These are phyloP conservation scores for Phellopilus nigrolimitatus DNA, from an alignment of 1,284 basidiomycete species.

Conservation along the genomic window DNA sequence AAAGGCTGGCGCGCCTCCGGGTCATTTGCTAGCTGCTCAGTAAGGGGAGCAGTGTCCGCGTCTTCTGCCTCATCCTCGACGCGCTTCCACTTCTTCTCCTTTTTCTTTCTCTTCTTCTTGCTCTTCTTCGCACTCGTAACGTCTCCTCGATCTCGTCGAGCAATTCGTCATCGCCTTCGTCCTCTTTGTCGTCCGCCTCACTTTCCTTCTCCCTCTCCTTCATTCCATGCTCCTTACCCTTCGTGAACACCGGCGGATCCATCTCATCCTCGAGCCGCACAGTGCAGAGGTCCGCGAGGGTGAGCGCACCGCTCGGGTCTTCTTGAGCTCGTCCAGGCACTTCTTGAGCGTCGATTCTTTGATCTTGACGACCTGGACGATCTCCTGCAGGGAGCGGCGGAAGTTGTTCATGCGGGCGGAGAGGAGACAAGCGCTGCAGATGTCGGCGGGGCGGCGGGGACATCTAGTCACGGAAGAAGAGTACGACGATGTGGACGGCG, in stretches of 20 bases:
- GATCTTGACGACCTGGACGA: constrained; percentile 99
- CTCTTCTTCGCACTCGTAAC: constrained; percentile 26
- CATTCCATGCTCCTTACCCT: no score
- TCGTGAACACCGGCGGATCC: no score
- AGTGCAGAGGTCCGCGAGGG: no score
- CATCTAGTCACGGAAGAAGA: constrained; percentile 98
- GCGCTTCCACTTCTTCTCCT: constrained; percentile 35
- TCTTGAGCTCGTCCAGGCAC: constrained; percentile 91
- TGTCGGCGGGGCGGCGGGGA: constrained; percentile 92
- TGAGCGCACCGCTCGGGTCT: constrained; percentile 87
- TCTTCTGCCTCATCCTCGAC: constrained; percentile 37
- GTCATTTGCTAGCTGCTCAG: constrained; percentile 20
- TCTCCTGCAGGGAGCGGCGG: no score
- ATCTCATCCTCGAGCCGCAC: no score
- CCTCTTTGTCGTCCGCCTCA: no score
- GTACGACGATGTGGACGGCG: constrained; percentile 87
- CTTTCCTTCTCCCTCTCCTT: no score
- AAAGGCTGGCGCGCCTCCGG: constrained; percentile 28
- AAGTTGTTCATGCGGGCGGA: no score
- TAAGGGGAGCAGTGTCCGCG: constrained; percentile 25
- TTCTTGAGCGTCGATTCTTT: constrained; percentile 92
- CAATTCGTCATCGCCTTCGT: no score
- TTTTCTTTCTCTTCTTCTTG: constrained; percentile 21
- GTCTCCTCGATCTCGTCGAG: constrained; percentile 36
- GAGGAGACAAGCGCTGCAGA: constrained; percentile 93